Evolutionary conservation across 2,329 filamentous ascomycete species (phyloP).

Genomic region (Penicillium glabrum): DNA sequence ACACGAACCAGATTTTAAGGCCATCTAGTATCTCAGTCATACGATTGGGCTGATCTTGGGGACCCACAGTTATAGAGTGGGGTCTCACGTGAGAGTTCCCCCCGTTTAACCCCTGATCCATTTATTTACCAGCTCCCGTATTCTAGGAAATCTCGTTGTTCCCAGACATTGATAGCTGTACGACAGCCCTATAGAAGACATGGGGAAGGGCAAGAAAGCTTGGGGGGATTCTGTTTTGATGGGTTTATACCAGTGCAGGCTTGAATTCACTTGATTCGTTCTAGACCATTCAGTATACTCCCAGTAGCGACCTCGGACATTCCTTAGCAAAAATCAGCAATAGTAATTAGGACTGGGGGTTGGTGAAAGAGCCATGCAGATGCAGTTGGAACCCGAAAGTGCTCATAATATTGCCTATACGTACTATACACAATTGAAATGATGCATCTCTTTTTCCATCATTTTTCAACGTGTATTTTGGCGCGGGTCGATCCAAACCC

Average conservation of each 20-base stretch:
- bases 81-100: neutral
- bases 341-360: neutral
- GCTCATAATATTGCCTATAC: neutral
- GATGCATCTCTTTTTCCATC: neutral
- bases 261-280: neutral
- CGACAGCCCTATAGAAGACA: neutral
- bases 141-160: neutral
- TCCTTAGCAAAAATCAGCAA: neutral
- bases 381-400: slow-evolving; percentile 6
- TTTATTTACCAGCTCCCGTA: neutral
- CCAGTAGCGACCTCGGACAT: neutral
- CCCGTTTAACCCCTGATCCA: slow-evolving; percentile 22
- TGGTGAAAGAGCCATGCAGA: slow-evolving; percentile 4
- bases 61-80: neutral
- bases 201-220: neutral
- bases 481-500: slow-evolving; percentile 21
- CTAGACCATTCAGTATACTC: neutral
- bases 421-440: neutral
- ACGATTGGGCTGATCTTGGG: neutral
- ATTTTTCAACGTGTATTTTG: slow-evolving; percentile 2
- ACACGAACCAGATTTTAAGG: too few relatives aligned
- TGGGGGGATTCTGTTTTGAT: neutral
- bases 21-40: neutral
- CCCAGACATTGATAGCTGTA: neutral
- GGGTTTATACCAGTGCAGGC: neutral